Percentiles rank a stretch among this genome's conserved stretches.
Conservation (phyloP, 2,329 filamentous ascomycete species). For the Phyllosticta citrichinensis region DNA sequence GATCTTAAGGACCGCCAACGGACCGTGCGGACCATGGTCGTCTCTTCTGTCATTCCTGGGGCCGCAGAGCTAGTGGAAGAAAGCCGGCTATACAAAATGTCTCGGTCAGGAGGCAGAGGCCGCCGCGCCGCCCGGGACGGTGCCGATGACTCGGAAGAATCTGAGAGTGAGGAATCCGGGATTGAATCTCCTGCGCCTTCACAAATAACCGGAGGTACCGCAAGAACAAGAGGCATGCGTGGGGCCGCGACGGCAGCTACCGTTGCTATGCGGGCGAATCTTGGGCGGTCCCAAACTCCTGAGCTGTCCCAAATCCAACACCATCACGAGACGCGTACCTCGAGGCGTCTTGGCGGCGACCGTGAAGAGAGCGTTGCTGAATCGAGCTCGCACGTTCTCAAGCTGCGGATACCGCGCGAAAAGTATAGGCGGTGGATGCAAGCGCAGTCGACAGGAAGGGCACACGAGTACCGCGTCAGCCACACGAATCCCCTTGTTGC, state of each 20-base stretch:
- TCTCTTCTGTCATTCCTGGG: constrained; percentile 86
- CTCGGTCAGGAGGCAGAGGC: constrained; percentile 31
- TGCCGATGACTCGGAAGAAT: constrained; percentile 74
- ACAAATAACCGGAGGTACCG: constrained; percentile 59
- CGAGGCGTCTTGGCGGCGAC: constrained; percentile 49
- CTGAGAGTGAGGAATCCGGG: constrained; percentile 80
- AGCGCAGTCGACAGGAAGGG: constrained; percentile 38
- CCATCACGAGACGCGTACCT: constrained; percentile 63
- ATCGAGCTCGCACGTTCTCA: constrained; percentile 54
- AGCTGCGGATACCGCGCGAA: constrained; percentile 61
- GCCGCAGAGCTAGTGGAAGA: constrained; percentile 72
- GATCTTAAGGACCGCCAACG: constrained; percentile 91
- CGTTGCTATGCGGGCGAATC: constrained; percentile 69
- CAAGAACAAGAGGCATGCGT: constrained; percentile 78
- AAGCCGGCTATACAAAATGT: constrained; percentile 70
- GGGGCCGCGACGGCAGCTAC: constrained; percentile 80
- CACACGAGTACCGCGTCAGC: constrained; percentile 27
- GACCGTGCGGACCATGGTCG: constrained; percentile 83
- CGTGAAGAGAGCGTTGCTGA: constrained; percentile 74
- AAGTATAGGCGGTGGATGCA: constrained; percentile 59
- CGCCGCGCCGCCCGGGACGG: constrained; percentile 51
- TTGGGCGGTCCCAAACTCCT: constrained; percentile 77
- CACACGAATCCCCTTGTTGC: constrained; percentile 36
- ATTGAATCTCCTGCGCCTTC: constrained; percentile 73
- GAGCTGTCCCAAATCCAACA: constrained; percentile 54